These are phyloP conservation scores for Apiotrichum veenhuisii DNA, from an alignment of 1,284 basidiomycete species.

Conservation along the genomic window DNA sequence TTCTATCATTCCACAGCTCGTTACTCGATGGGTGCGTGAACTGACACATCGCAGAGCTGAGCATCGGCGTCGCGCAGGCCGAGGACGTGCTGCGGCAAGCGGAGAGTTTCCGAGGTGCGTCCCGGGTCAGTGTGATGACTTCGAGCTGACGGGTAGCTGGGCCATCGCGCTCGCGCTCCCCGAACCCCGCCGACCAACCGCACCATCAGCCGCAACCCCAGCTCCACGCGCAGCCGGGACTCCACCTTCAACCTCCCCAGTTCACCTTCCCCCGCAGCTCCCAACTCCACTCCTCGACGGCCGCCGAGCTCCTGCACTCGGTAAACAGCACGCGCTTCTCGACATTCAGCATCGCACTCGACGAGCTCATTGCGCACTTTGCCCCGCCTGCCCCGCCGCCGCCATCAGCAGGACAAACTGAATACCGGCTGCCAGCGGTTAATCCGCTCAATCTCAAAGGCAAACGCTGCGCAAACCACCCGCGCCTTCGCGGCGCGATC, in stretches of 20 bases:
- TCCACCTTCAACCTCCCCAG: slow-evolving; percentile 2
- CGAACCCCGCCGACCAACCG: too few species aligned
- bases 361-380: slow-evolving; percentile 31
- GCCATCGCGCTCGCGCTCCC: too few species aligned
- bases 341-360: slow-evolving; percentile 33
- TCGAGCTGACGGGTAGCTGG: too few species aligned
- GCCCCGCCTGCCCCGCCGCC: not conserved
- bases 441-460: slow-evolving; percentile 21
- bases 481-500: slow-evolving; percentile 19
- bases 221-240: slow-evolving; percentile 5
- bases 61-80: slow-evolving; percentile 27
- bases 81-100: slow-evolving; percentile 33
- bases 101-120: slow-evolving; percentile 18
- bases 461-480: slow-evolving; percentile 12
- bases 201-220: too few species aligned
- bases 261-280: not conserved
- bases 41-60: slow-evolving; percentile 29
- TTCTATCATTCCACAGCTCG: too few species aligned
- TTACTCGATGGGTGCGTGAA: too few species aligned
- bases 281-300: slow-evolving; percentile 22
- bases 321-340: slow-evolving; percentile 25
- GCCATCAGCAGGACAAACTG: too few species aligned
- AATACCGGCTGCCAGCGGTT: too few species aligned
- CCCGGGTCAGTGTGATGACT: too few species aligned
- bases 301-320: slow-evolving; percentile 27